Evolutionary conservation across 2,329 filamentous ascomycete species (phyloP), one percentile per base, ranked within the genome.

Genomic region (Pyrenophora teres): DNA sequence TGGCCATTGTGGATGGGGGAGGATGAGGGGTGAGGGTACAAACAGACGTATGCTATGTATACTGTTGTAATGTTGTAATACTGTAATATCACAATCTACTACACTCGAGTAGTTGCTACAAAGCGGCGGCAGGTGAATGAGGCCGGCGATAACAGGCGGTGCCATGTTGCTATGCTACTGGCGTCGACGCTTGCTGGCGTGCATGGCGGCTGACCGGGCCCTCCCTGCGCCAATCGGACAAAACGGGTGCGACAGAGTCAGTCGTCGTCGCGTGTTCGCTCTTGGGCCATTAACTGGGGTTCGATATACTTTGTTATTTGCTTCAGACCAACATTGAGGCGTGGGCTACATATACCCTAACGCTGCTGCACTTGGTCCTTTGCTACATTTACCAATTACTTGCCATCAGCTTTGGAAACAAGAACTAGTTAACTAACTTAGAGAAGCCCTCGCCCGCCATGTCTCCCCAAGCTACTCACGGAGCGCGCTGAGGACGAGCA

Each of bases 1-100:
- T 57, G 32, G 72, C 56, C 70, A 74, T 75, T 40, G 18, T 16
- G 25, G 32, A n/a, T 44, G 12, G 3, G 8, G 4, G 16, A 36
- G 8, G n/a, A 32, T 23, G 2, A 4, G 18, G 2, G n/a, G 18
- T 39, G 30, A 45, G 8, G 23, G 7, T 25, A 25, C 23, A 25
- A 9, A 9, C 23, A 25, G 23, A 4, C 23, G 6, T 25, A 9
- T 25, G 6, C 23, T 25, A 25, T n/a, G n/a, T n/a, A n/a, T n/a
- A n/a, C n/a, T n/a, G n/a, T n/a, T n/a, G n/a, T n/a, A n/a, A n/a
- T n/a, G n/a, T 25, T 25, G 23, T 9, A 7, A 25, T 9, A 25
- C 16, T 27, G 18, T 21, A 19, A 19, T 19, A 19, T 5, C 5
- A 19, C 19, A 19, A 5, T 19, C n/a, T n/a, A n/a, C n/a, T n/a